Conservation (phyloP, 805 yeast genomes). For the Saccharomycopsis sp. region DNA sequence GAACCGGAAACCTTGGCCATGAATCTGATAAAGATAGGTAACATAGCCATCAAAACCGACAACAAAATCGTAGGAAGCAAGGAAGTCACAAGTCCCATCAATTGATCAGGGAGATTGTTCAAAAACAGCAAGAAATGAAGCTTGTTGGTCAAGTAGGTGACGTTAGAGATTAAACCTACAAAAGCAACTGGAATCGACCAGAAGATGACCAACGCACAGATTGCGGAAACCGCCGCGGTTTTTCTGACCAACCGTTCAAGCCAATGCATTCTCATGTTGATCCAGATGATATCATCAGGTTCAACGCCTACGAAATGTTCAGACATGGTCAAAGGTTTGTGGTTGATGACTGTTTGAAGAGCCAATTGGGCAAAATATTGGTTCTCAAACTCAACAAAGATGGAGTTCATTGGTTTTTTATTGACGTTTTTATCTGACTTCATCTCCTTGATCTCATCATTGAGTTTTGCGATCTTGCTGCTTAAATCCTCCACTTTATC, state of each 20-base stretch:
- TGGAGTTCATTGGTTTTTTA: conserved; percentile 60
- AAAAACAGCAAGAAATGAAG: conserved; percentile 51
- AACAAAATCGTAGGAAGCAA: conserved; percentile 62
- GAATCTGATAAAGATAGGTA: conserved; percentile 58
- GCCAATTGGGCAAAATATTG: conserved; percentile 75
- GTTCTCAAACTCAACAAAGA: conserved; percentile 71
- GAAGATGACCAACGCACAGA: conserved; percentile 48
- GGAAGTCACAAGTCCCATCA: conserved; percentile 63
- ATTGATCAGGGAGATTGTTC: conserved; percentile 43
- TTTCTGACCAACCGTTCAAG: conserved; percentile 62
- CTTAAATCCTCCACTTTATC: conserved; percentile 56
- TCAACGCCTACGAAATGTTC: conserved; percentile 59
- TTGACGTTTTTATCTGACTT: conserved; percentile 44
- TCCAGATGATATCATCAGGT: conserved; percentile 61
- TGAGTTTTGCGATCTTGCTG: conserved; percentile 50
- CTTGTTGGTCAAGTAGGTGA: conserved; percentile 54
- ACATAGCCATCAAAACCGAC: conserved; percentile 56
- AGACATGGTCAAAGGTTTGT: conserved; percentile 54
- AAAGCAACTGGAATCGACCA: conserved; percentile 80
- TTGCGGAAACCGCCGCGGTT: conserved; percentile 44
- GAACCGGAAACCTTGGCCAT: conserved; percentile 59
- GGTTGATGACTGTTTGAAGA: conserved; percentile 54
- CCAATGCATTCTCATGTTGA: conserved; percentile 72
- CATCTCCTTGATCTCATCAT: conserved; percentile 48
- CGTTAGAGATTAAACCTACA: conserved; percentile 67